A percentile compares a stretch with the other conserved stretches of the same genome.
Evolutionary conservation across 495 filamentous ascomycete species (phyloP).

Genomic region (Daldinia grandis): DNA sequence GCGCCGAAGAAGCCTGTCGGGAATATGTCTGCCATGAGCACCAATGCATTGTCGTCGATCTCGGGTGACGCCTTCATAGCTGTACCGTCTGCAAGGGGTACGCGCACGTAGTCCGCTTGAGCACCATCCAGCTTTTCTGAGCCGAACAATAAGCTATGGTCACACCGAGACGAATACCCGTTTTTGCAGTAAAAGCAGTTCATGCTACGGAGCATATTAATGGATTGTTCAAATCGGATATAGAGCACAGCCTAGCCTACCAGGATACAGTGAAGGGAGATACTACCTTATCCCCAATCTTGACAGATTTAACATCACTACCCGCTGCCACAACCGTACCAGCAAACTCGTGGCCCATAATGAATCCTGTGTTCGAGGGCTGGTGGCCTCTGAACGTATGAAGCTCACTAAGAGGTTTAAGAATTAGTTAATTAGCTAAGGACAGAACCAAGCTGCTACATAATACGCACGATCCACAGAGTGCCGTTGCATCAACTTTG

Average conservation of each 20-base stretch:
- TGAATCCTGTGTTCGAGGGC: conserved; percentile 56
- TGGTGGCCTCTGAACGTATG: conserved; percentile 90
- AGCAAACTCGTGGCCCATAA: conserved; percentile 83
- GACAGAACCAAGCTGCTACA: conserved; percentile 5
- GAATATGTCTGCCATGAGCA: conserved; percentile 91
- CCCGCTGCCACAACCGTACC: conserved; percentile 77
- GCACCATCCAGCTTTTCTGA: conserved; percentile 78
- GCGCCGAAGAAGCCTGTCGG: conserved; percentile 92
- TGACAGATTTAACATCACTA: conserved; percentile 69
- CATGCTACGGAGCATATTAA: conserved; percentile 58
- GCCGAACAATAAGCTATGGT: conserved; percentile 78
- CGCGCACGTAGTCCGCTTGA: conserved; percentile 90
- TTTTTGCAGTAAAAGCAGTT: conserved; percentile 91
- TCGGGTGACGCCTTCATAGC: conserved; percentile 77
- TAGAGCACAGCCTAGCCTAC: conserved; percentile 54
- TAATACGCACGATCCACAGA: conserved; percentile 87
- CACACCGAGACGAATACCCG: conserved; percentile 84
- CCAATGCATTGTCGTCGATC: conserved; percentile 77
- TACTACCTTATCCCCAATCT: conserved; percentile 81
- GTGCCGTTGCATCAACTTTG: conserved; percentile 83
- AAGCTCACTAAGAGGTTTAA: conserved; percentile 69
- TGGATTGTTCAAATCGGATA: conserved; percentile 5
- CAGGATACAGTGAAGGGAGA: conserved; percentile 89
- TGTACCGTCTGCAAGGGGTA: conserved; percentile 86
- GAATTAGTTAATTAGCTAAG: conserved; percentile 9